These are phyloP conservation scores for Tausonia pullulans DNA, from an alignment of 1,284 basidiomycete species.

Conservation along the genomic window DNA sequence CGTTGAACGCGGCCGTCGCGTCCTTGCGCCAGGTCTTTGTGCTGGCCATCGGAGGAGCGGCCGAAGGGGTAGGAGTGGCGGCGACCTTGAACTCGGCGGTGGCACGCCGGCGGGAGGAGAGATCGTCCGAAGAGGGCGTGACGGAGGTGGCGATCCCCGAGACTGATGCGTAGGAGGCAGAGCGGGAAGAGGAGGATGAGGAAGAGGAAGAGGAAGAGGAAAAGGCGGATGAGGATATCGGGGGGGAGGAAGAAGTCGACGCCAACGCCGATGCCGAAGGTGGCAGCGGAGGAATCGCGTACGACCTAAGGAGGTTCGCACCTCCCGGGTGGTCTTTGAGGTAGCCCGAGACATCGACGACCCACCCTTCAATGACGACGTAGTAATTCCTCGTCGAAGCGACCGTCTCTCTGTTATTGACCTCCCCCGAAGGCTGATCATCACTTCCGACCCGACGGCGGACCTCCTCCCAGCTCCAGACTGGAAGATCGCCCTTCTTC, in stretches of 20 bases:
- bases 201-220: constrained; percentile 18
- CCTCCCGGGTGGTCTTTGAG: constrained; percentile 53
- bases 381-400: constrained; percentile 33
- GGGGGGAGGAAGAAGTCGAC: neutral
- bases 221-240: constrained; percentile 23
- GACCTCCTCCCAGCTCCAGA: constrained; percentile 23
- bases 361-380: constrained; percentile 50
- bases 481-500: constrained; percentile 19
- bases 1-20: constrained; percentile 54
- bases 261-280: neutral
- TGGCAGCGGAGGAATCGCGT: constrained; percentile 31
- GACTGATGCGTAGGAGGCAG: neutral
- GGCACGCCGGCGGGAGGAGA: neutral
- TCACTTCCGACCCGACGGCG: constrained; percentile 25
- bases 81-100: neutral
- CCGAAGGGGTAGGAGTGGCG: neutral
- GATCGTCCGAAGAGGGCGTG: neutral
- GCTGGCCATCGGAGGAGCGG: constrained; percentile 8
- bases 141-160: neutral
- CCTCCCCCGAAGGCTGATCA: constrained; percentile 19
- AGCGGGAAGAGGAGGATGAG: constrained; percentile 5
- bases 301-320: constrained; percentile 40
- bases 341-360: constrained; percentile 54
- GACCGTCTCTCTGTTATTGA: constrained; percentile 37
- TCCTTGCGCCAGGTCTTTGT: constrained; percentile 33